Evolutionary conservation across 2,329 filamentous ascomycete species (phyloP), one percentile per base, ranked within the genome.

Genomic region (Diplodia corticola): DNA sequence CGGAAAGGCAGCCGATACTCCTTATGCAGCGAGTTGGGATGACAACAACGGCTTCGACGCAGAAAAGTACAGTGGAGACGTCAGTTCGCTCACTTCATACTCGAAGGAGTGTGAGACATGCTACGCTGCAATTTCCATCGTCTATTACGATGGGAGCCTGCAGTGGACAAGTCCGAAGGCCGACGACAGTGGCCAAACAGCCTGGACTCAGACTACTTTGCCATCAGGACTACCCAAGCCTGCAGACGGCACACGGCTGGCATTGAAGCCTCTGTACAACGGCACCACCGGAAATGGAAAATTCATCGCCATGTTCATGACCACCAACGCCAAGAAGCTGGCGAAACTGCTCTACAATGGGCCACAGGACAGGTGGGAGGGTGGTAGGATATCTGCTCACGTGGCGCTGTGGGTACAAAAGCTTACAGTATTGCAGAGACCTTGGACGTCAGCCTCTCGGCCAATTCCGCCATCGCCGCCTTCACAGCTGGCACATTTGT

Each of bases 401-500:
- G 1, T 5, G 20, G 5, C 5, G 2, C 10, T 2, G 5, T 24
- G 20, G 2, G 28, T 49, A 1, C 5, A 17, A 0, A 5, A 3
- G 3, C 26, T 28, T 7, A 26, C 13, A 17, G 0, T 9, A 4
- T 28, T 12, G 3, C 24, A 50, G 48, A 50, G 24, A 28, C 13
- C 1, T 17, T 50, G 12, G 5, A 50, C 48, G 4, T 15, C 5
- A 50, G 0, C 1, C 5, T 50, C 1, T 22, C 12, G 2, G 2
- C 24, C 13, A 9, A 26, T 6, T 50, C 48, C 7, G 22, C 24
- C 4, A 50, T 50, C 17, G 48, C 48, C 12, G 48, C 48, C 4
- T 50, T 50, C 24, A 50, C 48, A 1, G 17, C 50, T 15, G 50
- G 24, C 4, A 53, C 17, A 0, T 53, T 53, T n/a, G 6, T 33